These are phyloP conservation scores for Plantago major DNA, from an alignment of 257 asterid genomes.

Conservation along the genomic window DNA sequence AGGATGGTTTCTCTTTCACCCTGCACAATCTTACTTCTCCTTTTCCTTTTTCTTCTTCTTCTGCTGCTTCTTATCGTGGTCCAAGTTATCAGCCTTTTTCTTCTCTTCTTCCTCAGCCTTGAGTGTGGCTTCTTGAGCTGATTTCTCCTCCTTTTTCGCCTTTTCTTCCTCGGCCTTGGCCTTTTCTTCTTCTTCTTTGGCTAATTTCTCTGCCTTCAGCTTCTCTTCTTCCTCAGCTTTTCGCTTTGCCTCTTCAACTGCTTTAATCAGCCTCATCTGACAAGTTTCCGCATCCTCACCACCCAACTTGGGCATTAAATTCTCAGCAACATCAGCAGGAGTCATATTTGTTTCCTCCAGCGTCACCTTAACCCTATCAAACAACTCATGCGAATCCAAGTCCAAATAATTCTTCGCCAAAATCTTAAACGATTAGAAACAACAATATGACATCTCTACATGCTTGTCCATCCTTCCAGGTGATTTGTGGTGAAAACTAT, in stretches of 20 bases:
- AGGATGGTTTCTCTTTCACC: no score
- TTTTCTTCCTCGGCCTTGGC: neutral
- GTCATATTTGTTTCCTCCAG: conserved; percentile 32
- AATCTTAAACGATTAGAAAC: conserved; percentile 37
- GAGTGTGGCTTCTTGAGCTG: neutral
- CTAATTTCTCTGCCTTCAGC: conserved; percentile 22
- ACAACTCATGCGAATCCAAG: conserved; percentile 26
- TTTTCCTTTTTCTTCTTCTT: no score
- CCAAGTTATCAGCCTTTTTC: no score
- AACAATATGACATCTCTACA: conserved; percentile 46
- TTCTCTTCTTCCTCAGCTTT: conserved; percentile 35
- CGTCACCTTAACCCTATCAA: conserved; percentile 22
- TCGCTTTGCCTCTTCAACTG: conserved; percentile 30
- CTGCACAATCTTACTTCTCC: no score
- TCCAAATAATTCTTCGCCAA: conserved; percentile 33
- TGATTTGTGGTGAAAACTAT: conserved; percentile 59
- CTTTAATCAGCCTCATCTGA: conserved; percentile 33
- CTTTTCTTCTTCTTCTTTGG: conserved; percentile 19
- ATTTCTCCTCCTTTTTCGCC: neutral
- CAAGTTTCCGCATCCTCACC: conserved; percentile 29
- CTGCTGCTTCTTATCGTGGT: no score
- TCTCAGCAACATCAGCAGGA: conserved; percentile 49
- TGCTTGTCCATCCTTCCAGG: conserved; percentile 58
- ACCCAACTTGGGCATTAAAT: conserved; percentile 45
- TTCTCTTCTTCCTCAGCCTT: neutral